Base-by-base conservation (phyloP, 331 rosid species). In the Quercus phellos region DNA sequence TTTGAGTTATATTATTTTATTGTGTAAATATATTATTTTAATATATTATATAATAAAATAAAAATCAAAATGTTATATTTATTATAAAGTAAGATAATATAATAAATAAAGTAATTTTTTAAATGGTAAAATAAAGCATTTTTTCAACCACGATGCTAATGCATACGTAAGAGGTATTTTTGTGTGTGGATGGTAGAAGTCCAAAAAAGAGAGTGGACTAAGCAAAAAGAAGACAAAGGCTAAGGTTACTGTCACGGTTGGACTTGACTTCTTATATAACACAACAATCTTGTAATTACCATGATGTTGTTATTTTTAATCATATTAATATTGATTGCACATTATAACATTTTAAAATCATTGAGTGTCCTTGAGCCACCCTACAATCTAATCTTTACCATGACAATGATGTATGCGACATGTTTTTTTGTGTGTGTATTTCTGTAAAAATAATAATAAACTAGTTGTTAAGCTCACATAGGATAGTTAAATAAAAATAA, bases 21-120 rank as follows among this genome's bases (percentile, higher is more conserved):
- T 38, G 0, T 38, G 0, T 38, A 38, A 2, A 38, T 7, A 38
- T 38, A 38, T 38, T 38, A 38, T 2, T 7, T 38, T 38, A 38
- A 38, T 38, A 0, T 38, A 7, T 38, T 38, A 0, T 38, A 53
- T 5, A n/a, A n/a, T n/a, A n/a, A n/a, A n/a, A n/a, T n/a, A n/a
- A n/a, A n/a, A n/a, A n/a, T n/a, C n/a, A n/a, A n/a, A n/a, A n/a
- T n/a, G n/a, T n/a, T n/a, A n/a, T n/a, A n/a, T n/a, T n/a, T n/a
- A n/a, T n/a, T n/a, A n/a, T n/a, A n/a, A n/a, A n/a, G n/a, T n/a
- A n/a, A n/a, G n/a, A n/a, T n/a, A n/a, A n/a, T n/a, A n/a, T n/a
- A n/a, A n/a, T n/a, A 38, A 46, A 27, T 1, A 5, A 24, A 46
- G 0, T 12, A 46, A 0, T 11, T 46, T 46, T 38, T 38, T 7